A percentile compares a stretch with the other conserved stretches of the same genome.
These are phyloP conservation scores for Phytopythium aichiense DNA, from an alignment of 352 stramenopile genomes.

Conservation along the genomic window DNA sequence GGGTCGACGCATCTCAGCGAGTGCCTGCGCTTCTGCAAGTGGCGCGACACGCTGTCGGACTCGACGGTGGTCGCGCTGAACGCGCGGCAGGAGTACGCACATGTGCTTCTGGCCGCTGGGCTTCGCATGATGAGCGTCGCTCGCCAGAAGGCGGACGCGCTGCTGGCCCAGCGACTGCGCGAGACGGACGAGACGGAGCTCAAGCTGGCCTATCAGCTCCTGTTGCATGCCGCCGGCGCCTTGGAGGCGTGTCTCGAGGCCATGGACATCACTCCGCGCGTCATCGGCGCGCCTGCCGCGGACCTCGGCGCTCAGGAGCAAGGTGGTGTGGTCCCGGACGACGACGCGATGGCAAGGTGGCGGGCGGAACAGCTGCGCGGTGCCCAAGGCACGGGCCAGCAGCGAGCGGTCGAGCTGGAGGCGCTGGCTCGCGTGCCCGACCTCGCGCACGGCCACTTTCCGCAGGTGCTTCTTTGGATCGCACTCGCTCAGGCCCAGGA, in stretches of 20 bases:
- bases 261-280: conserved; percentile 26
- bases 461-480: conserved; percentile 52
- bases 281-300: conserved; percentile 25
- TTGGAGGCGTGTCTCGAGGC: conserved; percentile 45
- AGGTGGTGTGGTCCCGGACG: conserved; percentile 12
- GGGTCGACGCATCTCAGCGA: conserved; percentile 14
- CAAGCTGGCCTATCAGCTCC: conserved; percentile 63
- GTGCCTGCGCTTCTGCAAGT: conserved; percentile 54
- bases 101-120: conserved; percentile 41
- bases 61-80: conserved; percentile 40
- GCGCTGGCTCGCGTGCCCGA: conserved; percentile 47
- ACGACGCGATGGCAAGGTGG: conserved; percentile 54
- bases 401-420: conserved; percentile 19
- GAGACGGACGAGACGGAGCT: conserved; percentile 59
- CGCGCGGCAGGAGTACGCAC: conserved; percentile 50
- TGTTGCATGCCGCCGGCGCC: conserved; percentile 52
- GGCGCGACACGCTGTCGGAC: conserved; percentile 46
- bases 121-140: conserved; percentile 42
- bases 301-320: conserved; percentile 16
- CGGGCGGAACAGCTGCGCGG: conserved; percentile 35
- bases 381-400: conserved; percentile 1
- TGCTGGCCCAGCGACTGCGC: conserved; percentile 29
- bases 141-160: conserved; percentile 34
- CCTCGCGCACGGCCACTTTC: conserved; percentile 41
- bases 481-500: conserved; percentile 61